Conservation (phyloP, 176 grass and related monocot genomes). For the Raddia guianensis region DNA sequence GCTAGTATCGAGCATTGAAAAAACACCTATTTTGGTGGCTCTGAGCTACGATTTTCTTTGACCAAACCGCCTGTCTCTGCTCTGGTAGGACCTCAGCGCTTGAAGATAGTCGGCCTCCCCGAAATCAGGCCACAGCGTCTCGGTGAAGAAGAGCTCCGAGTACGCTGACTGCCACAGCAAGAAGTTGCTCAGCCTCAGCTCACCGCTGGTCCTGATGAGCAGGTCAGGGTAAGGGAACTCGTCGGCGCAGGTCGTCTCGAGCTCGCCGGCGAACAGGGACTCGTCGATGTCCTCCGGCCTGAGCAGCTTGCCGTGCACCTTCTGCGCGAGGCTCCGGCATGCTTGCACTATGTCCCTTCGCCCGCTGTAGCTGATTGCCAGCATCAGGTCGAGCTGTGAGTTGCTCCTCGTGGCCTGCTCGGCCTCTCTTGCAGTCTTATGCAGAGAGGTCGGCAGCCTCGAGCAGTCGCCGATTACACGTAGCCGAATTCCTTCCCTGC, state of each 20-base stretch:
- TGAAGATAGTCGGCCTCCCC: conserved; percentile 62
- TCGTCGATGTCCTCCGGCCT: conserved; percentile 70
- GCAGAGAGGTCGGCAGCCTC: conserved; percentile 59
- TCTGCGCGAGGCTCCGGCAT: conserved; percentile 54
- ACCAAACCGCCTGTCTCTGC: conserved; percentile 67
- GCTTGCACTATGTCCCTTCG: conserved; percentile 62
- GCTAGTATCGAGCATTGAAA: neutral
- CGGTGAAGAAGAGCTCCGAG: conserved; percentile 78
- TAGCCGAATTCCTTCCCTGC: conserved; percentile 57
- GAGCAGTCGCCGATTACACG: conserved; percentile 62
- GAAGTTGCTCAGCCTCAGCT: conserved; percentile 87
- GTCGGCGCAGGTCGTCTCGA: conserved; percentile 46
- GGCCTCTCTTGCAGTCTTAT: conserved; percentile 43
- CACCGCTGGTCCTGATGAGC: conserved; percentile 80
- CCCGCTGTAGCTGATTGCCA: conserved; percentile 75
- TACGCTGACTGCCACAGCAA: conserved; percentile 83
- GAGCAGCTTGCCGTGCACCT: conserved; percentile 45
- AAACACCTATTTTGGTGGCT: neutral
- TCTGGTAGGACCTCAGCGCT: conserved; percentile 59
- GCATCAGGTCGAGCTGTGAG: conserved; percentile 44
- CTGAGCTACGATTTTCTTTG: conserved; percentile 37
- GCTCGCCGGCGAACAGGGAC: conserved; percentile 52
- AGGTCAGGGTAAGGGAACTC: conserved; percentile 58
- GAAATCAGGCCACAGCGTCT: conserved; percentile 72
- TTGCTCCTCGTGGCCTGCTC: conserved; percentile 57